Evolutionary conservation across 768 basidiomycete species (phyloP).

Genomic region (Termitomyces sp.): DNA sequence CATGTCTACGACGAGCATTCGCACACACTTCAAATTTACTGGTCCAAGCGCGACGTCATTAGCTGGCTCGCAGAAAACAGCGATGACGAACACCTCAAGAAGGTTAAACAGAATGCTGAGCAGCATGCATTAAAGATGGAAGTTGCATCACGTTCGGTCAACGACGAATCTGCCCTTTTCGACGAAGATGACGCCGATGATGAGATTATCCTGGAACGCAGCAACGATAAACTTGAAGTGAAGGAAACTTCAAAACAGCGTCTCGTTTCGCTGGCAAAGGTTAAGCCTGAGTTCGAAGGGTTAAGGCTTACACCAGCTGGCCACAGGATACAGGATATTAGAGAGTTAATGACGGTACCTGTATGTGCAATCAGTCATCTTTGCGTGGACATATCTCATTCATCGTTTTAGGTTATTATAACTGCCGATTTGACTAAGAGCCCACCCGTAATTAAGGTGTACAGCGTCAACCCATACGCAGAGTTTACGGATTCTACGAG

Average conservation of each 20-base stretch:
- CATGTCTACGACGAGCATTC: constrained; percentile 95
- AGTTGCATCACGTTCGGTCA: constrained; percentile 75
- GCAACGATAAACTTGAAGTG: constrained; percentile 22
- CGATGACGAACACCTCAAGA: constrained; percentile 93
- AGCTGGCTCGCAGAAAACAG: constrained; percentile 93
- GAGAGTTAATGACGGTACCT: constrained; percentile 88
- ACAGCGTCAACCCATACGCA: constrained; percentile 91
- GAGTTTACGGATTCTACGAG: constrained; percentile 22
- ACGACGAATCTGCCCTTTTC: constrained; percentile 84
- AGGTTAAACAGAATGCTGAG: constrained; percentile 89
- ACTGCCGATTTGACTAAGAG: constrained; percentile 94
- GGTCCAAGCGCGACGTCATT: constrained; percentile 93
- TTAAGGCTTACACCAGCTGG: constrained; percentile 64
- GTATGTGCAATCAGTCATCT: constrained; percentile 41
- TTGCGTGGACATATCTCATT: constrained; percentile 3
- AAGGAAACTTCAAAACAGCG: constrained; percentile 75
- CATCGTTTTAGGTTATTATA: constrained; percentile 68
- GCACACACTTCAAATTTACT: constrained; percentile 91
- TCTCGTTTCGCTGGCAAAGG: constrained; percentile 67
- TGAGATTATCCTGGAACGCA: constrained; percentile 47
- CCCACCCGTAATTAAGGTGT: constrained; percentile 95
- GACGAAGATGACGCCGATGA: constrained; percentile 84
- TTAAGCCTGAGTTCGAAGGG: constrained; percentile 79
- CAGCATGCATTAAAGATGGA: constrained; percentile 91
- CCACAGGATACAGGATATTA: constrained; percentile 96